Evolutionary conservation across 768 basidiomycete genomes (phyloP).

Genomic region (Piloderma croceum): DNA sequence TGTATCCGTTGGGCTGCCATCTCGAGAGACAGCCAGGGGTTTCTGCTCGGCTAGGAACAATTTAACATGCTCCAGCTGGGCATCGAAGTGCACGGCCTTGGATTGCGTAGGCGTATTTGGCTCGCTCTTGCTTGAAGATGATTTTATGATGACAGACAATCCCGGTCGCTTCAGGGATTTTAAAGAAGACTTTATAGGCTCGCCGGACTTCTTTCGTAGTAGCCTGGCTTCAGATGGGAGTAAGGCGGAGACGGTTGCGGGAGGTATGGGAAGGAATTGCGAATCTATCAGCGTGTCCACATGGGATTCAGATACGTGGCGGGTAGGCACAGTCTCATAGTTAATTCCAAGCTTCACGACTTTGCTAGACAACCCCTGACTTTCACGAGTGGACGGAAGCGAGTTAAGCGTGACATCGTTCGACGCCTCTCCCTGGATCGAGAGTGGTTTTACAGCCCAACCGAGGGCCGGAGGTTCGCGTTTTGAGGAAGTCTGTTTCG

Average conservation of each 20-base stretch:
- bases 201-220: conserved; percentile 89
- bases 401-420: too few relatives aligned
- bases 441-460: too few relatives aligned
- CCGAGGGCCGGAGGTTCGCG: too few relatives aligned
- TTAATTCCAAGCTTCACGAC: too few relatives aligned
- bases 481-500: too few relatives aligned
- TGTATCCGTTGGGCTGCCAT: conserved; percentile 82
- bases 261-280: conserved; percentile 5
- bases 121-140: conserved; percentile 56
- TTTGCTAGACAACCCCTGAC: too few relatives aligned
- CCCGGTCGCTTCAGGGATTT: conserved; percentile 61
- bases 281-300: conserved; percentile 1
- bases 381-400: too few relatives aligned
- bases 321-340: too few relatives aligned
- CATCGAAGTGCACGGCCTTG: conserved; percentile 91
- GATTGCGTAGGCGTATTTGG: conserved; percentile 73
- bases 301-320: conserved; percentile 19
- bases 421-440: too few relatives aligned
- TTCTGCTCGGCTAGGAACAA: conserved; percentile 93
- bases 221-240: conserved; percentile 37
- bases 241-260: too few relatives aligned
- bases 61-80: conserved; percentile 89
- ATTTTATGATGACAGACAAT: conserved; percentile 48
- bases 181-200: conserved; percentile 86
- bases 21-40: conserved; percentile 86